Evolutionary conservation across 768 basidiomycete species (phyloP).

Genomic region (Podaxis carcinomalis): DNA sequence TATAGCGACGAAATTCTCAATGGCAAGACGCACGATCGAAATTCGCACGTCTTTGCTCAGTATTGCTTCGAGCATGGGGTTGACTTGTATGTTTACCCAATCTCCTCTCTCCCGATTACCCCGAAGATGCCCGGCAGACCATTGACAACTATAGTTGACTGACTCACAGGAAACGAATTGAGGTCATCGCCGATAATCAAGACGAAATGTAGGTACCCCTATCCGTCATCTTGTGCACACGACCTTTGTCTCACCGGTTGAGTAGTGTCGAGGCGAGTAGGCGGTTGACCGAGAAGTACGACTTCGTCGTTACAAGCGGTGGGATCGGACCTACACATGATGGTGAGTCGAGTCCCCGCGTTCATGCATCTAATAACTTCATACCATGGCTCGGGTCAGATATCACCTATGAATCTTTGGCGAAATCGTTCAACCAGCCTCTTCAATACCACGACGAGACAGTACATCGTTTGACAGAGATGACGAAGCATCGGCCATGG

Average conservation of each 20-base stretch:
- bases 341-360: conserved; percentile 38
- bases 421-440: conserved; percentile 72
- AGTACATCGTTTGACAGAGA: conserved; percentile 62
- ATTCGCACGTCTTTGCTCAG: conserved; percentile 83
- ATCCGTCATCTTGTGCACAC: background rate
- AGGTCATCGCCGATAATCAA: conserved; percentile 90
- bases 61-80: conserved; percentile 88
- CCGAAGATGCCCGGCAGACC: conserved; percentile 3
- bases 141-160: conserved; percentile 25
- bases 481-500: conserved; percentile 53
- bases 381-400: conserved; percentile 29
- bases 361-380: background rate
- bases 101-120: background rate
- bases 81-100: conserved; percentile 49
- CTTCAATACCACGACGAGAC: conserved; percentile 79
- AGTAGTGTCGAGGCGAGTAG: conserved; percentile 78
- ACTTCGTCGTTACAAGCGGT: conserved; percentile 87
- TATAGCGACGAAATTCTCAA: conserved; percentile 87
- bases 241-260: background rate
- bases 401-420: conserved; percentile 87
- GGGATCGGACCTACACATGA: conserved; percentile 93
- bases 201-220: conserved; percentile 68
- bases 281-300: conserved; percentile 76
- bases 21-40: conserved; percentile 82
- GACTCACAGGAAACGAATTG: conserved; percentile 68